Evolutionary conservation across 345 rosid genomes (phyloP).

Genomic region (Cardiospermum halicacabum): DNA sequence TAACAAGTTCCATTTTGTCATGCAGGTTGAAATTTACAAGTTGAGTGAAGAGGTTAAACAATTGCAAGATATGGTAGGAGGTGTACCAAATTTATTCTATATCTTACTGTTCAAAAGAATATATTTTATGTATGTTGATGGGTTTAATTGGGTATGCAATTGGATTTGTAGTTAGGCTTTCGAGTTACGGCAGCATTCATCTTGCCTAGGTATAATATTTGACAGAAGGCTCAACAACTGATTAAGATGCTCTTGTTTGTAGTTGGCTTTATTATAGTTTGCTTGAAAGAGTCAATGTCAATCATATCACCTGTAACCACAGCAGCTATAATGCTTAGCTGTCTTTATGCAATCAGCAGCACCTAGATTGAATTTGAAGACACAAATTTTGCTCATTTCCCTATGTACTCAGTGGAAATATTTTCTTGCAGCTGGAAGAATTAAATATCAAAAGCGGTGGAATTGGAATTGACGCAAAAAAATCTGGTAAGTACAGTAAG

Average conservation of each 20-base stretch:
- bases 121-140: background rate
- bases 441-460: conserved; percentile 28
- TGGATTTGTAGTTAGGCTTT: background rate
- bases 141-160: background rate
- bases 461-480: conserved; percentile 18
- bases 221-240: background rate
- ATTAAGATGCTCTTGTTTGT: background rate
- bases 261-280: background rate
- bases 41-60: conserved; percentile 30
- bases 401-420: conserved; percentile 1
- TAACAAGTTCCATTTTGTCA: background rate
- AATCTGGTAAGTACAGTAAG: conserved; percentile 9
- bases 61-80: conserved; percentile 35
- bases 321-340: background rate
- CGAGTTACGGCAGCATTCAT: background rate
- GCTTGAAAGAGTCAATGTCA: background rate
- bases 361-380: background rate
- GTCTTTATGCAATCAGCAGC: background rate
- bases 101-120: background rate
- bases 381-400: background rate
- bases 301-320: background rate
- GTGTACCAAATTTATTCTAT: background rate
- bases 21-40: conserved; percentile 38
- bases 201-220: background rate
- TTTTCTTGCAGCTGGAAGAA: conserved; percentile 49